Evolutionary conservation across 1,284 basidiomycete genomes (phyloP), one percentile per base, ranked within the genome.

Genomic region (Bondarzewia mesenterica): DNA sequence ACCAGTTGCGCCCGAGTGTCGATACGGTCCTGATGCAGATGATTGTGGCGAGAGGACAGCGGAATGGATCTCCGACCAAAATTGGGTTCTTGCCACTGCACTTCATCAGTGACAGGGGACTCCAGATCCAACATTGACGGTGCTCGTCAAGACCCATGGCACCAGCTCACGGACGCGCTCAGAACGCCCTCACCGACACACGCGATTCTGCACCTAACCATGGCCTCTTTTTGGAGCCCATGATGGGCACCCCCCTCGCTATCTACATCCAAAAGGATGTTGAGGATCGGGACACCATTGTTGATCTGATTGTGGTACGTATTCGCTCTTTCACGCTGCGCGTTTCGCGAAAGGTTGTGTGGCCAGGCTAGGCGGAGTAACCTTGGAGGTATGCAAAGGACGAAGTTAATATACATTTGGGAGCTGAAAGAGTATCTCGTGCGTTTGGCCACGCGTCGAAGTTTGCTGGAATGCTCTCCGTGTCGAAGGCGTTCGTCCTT

Each of bases 261-360:
- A 73, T 89, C 53, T 90, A 84, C 67, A 73, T 90, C 57, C 84
- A 88, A 58, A 85, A 86, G 57, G 85, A 89, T 49, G 83, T 90
- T 27, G 69, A 75, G 26, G 78, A 87, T 65, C 78, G 77, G 58
- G 79, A 83, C 25, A 57, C 63, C 47, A 67, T 90, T 47, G 70
- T 76, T 29, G 75, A 78, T 47, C 67, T 85, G 51, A 74, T 90
- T 57, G 69, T 70, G 47, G 87, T 88, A 60, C 58, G 77, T 72
- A 50, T 51, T 14, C 21, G 7, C 32, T 43, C 44, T 15, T 37
- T 27, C 23, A 35, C 44, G 27, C 47, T n/a, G 42, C 45, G 32
- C 6, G 5, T n/a, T n/a, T n/a, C n/a, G n/a, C n/a, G n/a, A n/a
- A n/a, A n/a, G n/a, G n/a, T n/a, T n/a, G n/a, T n/a, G n/a, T n/a